These are phyloP conservation scores for Fragaria vesca DNA, from an alignment of 306 rosid genomes.

Conservation along the genomic window DNA sequence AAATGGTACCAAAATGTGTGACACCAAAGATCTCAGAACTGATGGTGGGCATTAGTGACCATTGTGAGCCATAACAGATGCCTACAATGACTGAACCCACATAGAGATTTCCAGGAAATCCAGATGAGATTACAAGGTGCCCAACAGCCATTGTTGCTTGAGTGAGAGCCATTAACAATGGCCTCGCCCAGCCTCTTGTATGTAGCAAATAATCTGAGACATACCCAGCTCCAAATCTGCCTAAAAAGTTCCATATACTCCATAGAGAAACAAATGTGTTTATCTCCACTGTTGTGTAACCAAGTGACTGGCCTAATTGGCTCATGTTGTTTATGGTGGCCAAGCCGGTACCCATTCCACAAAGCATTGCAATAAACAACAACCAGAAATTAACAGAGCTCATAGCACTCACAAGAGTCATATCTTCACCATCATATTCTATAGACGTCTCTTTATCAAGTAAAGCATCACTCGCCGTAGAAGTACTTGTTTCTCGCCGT, in stretches of 20 bases:
- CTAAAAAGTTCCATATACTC: conserved; percentile 96
- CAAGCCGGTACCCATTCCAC: conserved; percentile 84
- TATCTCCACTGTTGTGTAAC: conserved; percentile 56
- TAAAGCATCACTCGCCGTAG: conserved; percentile 27
- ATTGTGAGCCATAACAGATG: conserved; percentile 78
- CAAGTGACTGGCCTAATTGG: conserved; percentile 80
- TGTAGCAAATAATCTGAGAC: conserved; percentile 74
- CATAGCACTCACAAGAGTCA: conserved; percentile 61
- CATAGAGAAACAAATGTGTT: conserved; percentile 69
- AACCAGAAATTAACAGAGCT: conserved; percentile 70
- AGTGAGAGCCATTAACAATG: conserved; percentile 54
- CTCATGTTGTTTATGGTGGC: conserved; percentile 83
- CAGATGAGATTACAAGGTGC: conserved; percentile 61
- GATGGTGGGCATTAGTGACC: conserved; percentile 94
- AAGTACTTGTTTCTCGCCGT: conserved; percentile 8
- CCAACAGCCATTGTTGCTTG: conserved; percentile 58
- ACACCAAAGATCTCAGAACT: conserved; percentile 83
- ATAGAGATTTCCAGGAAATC: conserved; percentile 66
- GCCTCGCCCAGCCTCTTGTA: conserved; percentile 68
- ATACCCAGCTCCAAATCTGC: conserved; percentile 86
- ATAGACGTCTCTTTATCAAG: conserved; percentile 11
- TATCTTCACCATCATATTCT: conserved; percentile 39
- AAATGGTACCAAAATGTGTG: conserved; percentile 82
- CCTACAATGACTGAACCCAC: conserved; percentile 80
- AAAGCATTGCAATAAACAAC: conserved; percentile 63